Evolutionary conservation across 2,329 filamentous ascomycete species (phyloP).

Genomic region (Cordyceps javanica): DNA sequence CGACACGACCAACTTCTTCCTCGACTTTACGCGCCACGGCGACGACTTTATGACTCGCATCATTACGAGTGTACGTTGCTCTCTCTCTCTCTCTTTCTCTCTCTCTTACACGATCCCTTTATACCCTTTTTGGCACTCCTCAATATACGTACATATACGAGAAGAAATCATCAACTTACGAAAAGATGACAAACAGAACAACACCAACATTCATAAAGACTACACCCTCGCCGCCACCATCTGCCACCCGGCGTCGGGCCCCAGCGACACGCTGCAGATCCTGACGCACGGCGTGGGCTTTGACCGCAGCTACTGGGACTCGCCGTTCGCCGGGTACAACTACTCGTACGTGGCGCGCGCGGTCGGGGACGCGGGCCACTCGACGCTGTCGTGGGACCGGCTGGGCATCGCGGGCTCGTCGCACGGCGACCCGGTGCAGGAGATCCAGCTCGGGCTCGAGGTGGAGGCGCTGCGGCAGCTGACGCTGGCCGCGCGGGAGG

Average conservation of each 20-base stretch:
- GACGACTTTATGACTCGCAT: constrained; percentile 40
- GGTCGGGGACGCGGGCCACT: constrained; percentile 50
- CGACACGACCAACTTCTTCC: constrained; percentile 50
- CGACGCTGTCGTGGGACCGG: constrained; percentile 56
- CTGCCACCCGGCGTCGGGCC: constrained; percentile 47
- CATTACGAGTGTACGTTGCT: constrained; percentile 36
- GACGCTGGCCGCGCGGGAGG: constrained; percentile 42
- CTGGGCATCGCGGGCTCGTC: constrained; percentile 54
- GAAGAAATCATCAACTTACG: not conserved
- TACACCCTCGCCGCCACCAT: constrained; percentile 56
- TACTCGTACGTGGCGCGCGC: constrained; percentile 57
- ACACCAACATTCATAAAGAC: constrained; percentile 39
- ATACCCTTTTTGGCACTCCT: too few species aligned
- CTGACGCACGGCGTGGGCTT: constrained; percentile 37
- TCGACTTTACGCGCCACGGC: constrained; percentile 43
- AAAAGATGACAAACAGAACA: constrained; percentile 29
- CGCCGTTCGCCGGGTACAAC: constrained; percentile 49
- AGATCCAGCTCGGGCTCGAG: constrained; percentile 53
- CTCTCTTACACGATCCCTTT: too few species aligned
- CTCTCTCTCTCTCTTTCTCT: too few species aligned
- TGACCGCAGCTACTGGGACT: constrained; percentile 54
- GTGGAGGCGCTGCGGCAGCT: constrained; percentile 50
- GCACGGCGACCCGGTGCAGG: constrained; percentile 52
- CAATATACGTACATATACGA: too few species aligned
- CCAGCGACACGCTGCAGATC: constrained; percentile 32